These are phyloP conservation scores for Crithidia sp. DNA, from an alignment of 208 protist species.

Conservation along the genomic window DNA sequence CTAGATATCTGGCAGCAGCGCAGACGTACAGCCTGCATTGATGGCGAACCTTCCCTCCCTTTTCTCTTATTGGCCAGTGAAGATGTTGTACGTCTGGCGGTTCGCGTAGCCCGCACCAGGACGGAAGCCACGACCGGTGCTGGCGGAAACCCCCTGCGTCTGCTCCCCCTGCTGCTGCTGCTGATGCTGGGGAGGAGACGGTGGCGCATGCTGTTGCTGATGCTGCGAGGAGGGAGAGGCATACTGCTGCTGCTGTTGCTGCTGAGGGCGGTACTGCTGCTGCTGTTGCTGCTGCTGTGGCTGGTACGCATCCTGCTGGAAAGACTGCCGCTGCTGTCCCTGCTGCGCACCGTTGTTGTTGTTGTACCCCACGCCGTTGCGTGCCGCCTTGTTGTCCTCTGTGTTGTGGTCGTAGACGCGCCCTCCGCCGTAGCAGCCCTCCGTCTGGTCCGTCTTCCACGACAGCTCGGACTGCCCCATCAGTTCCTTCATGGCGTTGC, in stretches of 20 bases:
- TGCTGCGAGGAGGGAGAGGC: slow-evolving; percentile 14
- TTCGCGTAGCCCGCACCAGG: slow-evolving; percentile 80
- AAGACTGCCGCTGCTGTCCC: slow-evolving; percentile 9
- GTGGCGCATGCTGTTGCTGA: slow-evolving; percentile 12
- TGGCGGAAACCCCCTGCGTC: slow-evolving; percentile 24
- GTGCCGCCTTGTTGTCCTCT: slow-evolving; percentile 34
- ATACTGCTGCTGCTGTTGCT: slow-evolving; percentile 2
- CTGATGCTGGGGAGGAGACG: slow-evolving; percentile 31
- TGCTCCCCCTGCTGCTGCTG: slow-evolving; percentile 5
- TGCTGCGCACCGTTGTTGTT: not conserved
- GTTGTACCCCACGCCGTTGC: slow-evolving; percentile 7
- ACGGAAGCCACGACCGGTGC: slow-evolving; percentile 62
- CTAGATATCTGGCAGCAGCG: slow-evolving; percentile 1
- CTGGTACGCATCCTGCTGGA: slow-evolving; percentile 20
- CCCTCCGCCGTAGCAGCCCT: slow-evolving; percentile 81
- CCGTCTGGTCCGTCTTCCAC: slow-evolving; percentile 78
- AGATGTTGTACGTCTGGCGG: slow-evolving; percentile 88
- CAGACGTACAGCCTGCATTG: slow-evolving; percentile 4
- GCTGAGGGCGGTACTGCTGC: slow-evolving; percentile 23
- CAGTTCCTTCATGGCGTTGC: slow-evolving; percentile 89
- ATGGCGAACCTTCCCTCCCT: not conserved
- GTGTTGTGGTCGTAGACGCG: slow-evolving; percentile 78
- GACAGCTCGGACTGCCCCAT: slow-evolving; percentile 80
- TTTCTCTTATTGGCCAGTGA: slow-evolving; percentile 69
- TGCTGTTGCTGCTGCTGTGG: slow-evolving; percentile 24